Percentiles rank a stretch among this genome's conserved stretches.
phyloP scores from a whole-genome alignment of 805 yeast species.

The Candida ficus region DNA sequence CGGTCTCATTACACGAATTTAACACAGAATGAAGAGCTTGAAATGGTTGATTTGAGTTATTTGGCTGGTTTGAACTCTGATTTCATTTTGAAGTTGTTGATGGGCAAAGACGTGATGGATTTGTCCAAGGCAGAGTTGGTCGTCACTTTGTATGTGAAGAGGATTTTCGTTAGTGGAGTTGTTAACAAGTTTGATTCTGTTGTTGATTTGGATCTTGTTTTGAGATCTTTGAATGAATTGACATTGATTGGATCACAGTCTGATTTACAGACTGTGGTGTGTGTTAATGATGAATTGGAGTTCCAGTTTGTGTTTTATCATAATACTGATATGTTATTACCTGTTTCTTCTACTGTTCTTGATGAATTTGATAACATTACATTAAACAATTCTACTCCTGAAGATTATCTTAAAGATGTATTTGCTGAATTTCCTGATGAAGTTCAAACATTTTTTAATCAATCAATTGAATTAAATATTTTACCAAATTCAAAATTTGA shows the following conservation, averaged over 20 bases:
- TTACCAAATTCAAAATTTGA: constrained; percentile 30
- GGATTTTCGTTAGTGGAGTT: constrained; percentile 4
- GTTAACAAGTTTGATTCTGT: neutral
- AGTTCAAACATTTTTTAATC: neutral
- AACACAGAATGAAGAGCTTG: neutral
- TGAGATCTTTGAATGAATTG: neutral
- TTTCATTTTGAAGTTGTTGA: constrained; percentile 6
- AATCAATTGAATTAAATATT: constrained; percentile 13
- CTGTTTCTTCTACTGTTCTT: neutral
- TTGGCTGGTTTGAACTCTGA: constrained; percentile 2
- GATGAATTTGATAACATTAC: constrained; percentile 30
- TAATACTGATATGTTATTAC: constrained; percentile 1
- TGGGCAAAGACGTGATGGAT: constrained; percentile 2
- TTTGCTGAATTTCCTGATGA: constrained; percentile 11
- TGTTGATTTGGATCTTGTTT: constrained; percentile 1
- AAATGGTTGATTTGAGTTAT: constrained; percentile 5
- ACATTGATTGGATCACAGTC: neutral
- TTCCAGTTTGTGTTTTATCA: constrained; percentile 3
- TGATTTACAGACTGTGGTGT: neutral
- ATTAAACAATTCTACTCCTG: constrained; percentile 10
- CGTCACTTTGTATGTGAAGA: constrained; percentile 9
- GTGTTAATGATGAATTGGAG: neutral
- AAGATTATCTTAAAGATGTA: neutral
- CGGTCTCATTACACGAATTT: neutral
- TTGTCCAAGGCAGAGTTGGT: constrained; percentile 15